These are phyloP conservation scores for Trichoderma citrinoviride DNA, from an alignment of 2,329 filamentous ascomycete species.

Conservation along the genomic window DNA sequence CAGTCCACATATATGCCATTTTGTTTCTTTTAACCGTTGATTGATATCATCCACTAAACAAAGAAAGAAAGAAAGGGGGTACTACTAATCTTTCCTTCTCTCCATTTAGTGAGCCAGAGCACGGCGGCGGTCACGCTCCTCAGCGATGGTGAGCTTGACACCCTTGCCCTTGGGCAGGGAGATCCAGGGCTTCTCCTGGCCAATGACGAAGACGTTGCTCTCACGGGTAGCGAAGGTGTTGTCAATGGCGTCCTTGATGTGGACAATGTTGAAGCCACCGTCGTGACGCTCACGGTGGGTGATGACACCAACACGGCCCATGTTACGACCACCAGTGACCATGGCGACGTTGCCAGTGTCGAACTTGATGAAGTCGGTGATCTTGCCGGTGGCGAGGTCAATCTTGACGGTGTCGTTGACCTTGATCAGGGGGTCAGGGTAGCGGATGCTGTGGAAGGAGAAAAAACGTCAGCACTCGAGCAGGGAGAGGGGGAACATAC, in stretches of 20 bases:
- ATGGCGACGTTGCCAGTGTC: slow-evolving; percentile 98
- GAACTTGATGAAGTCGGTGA: slow-evolving; percentile 97
- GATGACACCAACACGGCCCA: slow-evolving; percentile 99
- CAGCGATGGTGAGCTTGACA: slow-evolving; percentile 98
- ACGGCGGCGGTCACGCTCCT: slow-evolving; percentile 97
- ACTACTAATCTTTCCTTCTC: neutral
- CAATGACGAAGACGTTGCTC: slow-evolving; percentile 99
- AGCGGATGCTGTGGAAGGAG: slow-evolving; percentile 75
- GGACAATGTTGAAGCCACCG: slow-evolving; percentile 99
- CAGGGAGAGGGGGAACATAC: slow-evolving; percentile 45
- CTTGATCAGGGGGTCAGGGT: slow-evolving; percentile 97
- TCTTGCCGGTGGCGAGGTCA: slow-evolving; percentile 94
- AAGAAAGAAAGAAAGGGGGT: neutral
- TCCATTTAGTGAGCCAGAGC: slow-evolving; percentile 47
- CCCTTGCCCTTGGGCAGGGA: slow-evolving; percentile 99
- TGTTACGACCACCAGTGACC: slow-evolving; percentile 99
- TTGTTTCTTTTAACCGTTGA: slow-evolving; percentile 22
- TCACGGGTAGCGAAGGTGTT: slow-evolving; percentile 99
- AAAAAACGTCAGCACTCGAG: slow-evolving; percentile 40
- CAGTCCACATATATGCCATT: slow-evolving; percentile 39
- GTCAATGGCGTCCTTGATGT: slow-evolving; percentile 99
- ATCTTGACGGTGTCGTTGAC: slow-evolving; percentile 99
- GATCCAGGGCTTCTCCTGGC: slow-evolving; percentile 98
- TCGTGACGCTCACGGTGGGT: slow-evolving; percentile 99
- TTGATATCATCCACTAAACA: slow-evolving; percentile 26